Base-by-base conservation (phyloP, 1,284 basidiomycete species). In the Irpex sp. region DNA sequence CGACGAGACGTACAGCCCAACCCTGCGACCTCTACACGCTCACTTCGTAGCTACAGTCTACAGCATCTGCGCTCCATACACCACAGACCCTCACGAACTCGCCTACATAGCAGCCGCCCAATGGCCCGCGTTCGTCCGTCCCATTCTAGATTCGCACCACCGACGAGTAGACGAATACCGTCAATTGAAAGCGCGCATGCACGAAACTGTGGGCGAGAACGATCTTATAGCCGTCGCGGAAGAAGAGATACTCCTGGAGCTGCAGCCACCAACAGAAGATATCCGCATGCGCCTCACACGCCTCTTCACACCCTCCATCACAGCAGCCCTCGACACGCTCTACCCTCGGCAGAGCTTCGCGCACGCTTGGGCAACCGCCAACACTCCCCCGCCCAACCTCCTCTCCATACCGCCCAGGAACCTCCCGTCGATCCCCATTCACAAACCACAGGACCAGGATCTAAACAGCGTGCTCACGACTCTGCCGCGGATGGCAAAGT, bases 91-190 rank as follows among this genome's bases (percentile, higher is more conserved):
- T 0, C 70, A 82, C 53, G 92, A 94, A 71, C 79, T 95, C 0
- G 82, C 84, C 47, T 93, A 94, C 70, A 83, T 95, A 47, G 85
- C 90, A 1, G 82, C 85, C 0, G 88, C 92, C 4, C 82, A 89
- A 9, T 95, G 94, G 92, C 92, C 91, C 0, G 86, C 85, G 0
- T 92, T 91, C 68, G 81, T 88, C 1, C 79, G 85, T 59, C 90
- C 90, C 0, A 69, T 93, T 4, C 71, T 90, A 2, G 84, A 85
- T 60, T 82, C 83, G 37, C 78, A 87, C 65, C 70, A 66, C 19
- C 68, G 66, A 8, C 69, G 71, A 21, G 61, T 63, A 26, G 36
- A 57, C 13, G 51, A 59, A 17, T 39, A 39, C 26, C n/a, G 46
- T 36, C 21, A 49, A 31, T 26, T 26, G 26, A 26, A 26, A 26